phyloP scores from a whole-genome alignment of 805 yeast species.

The Lachancea quebecensis region DNA sequence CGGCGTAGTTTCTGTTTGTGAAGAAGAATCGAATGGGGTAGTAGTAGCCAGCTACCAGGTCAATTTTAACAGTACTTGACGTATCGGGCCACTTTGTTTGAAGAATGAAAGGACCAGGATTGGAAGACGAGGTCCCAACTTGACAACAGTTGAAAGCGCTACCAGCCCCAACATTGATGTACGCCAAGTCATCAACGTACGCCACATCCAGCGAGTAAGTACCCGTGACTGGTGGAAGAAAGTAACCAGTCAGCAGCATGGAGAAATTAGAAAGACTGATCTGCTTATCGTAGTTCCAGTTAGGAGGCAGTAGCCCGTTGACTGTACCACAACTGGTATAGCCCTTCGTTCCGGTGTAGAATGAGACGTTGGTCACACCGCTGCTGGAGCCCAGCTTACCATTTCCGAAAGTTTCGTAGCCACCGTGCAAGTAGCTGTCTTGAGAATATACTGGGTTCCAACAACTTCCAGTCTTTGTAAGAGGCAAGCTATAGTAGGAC shows the following conservation, averaged over 20 bases:
- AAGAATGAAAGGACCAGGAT: slow-evolving; percentile 8
- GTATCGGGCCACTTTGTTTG: slow-evolving; percentile 11
- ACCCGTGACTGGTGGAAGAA: slow-evolving; percentile 26
- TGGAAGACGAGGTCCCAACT: slow-evolving; percentile 1
- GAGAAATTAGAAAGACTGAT: slow-evolving; percentile 15
- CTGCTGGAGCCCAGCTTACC: slow-evolving; percentile 5
- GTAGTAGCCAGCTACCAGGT: slow-evolving; percentile 21
- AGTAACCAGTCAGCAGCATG: slow-evolving; percentile 24
- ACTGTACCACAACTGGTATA: background rate
- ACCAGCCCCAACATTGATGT: slow-evolving; percentile 30
- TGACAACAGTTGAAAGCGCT: slow-evolving; percentile 34
- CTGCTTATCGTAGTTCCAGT: slow-evolving; percentile 9
- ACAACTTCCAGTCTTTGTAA: background rate
- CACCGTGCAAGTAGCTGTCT: slow-evolving; percentile 5
- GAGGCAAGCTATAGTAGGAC: slow-evolving; percentile 4
- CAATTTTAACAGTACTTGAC: slow-evolving; percentile 8
- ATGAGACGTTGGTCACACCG: slow-evolving; percentile 9
- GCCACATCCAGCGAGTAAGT: slow-evolving; percentile 21
- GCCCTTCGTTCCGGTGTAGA: background rate
- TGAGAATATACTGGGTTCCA: slow-evolving; percentile 2
- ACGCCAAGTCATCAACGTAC: slow-evolving; percentile 29
- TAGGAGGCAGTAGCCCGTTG: slow-evolving; percentile 5
- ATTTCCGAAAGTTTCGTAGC: slow-evolving; percentile 7
- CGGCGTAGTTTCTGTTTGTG: slow-evolving; percentile 16
- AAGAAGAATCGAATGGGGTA: slow-evolving; percentile 28